Evolutionary conservation across 2,329 filamentous ascomycete species (phyloP), one percentile per base, ranked within the genome.

Genomic region (Daldinia eschscholtzii): DNA sequence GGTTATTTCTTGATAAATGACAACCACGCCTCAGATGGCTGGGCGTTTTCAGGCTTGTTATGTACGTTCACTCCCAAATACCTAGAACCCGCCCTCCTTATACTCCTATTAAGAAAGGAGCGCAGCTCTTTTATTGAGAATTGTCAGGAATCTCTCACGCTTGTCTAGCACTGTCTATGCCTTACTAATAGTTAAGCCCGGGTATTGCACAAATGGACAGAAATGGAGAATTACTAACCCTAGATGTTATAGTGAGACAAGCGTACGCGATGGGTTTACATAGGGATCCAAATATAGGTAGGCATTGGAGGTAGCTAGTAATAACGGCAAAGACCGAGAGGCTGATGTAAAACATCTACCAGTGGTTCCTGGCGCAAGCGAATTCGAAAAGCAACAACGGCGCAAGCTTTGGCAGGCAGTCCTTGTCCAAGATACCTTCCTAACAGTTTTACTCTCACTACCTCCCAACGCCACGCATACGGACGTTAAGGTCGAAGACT

Each of bases 1-100:
- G 90, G 89, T 0, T 94, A 94, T 76, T 95, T 95, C 73, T 83
- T 95, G 39, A 94, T 94, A 82, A 95, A 95, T 74, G 92, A 95
- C 78, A 94, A 94, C 74, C 92, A 94, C 74, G 92, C 92, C 3
- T 92, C 91, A 0, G 92, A 95, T 76, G 92, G 92, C 1, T 95
- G 92, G 89, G 90, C 92, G 0, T 95, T 94, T 82, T 91, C 91
- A 0, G 92, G 92, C 5, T 90, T 95, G 28, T 79, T 71, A 67
- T 28, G 69, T 71, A 69, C 12, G 69, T 69, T 13, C 6, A 12
- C 13, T 42, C 28, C 33, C 55, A 6, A 33, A 15, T 33, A 2
- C 44, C 44, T 23, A 15, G 12, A 18, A 9, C 15, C 15, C 18
- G 2, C 26, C 23, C 35, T 28, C 20, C n/a, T 67, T 35, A 3